Evolutionary conservation across 139 green algal genomes (phyloP), one percentile per base, ranked within the genome.

Genomic region (Micromonas pusilla): DNA sequence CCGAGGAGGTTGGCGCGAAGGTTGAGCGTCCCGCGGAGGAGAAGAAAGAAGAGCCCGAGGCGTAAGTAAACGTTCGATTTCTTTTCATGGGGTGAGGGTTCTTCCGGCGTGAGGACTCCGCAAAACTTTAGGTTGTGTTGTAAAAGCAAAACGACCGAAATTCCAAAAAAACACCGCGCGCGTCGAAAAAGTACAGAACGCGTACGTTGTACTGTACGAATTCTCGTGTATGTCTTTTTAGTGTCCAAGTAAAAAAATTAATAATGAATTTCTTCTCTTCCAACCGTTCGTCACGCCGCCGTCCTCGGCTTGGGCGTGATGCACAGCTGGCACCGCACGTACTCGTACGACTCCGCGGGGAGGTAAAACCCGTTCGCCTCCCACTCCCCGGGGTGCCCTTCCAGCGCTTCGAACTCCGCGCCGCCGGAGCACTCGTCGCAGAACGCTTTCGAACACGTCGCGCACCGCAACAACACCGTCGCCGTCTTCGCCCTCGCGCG

Each of bases 1-100:
- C 85, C 63, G 91, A 95, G 78, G 89, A 75, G 53, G 79, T 70
- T 21, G 76, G 76, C 62, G 68, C 81, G 45, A 78, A 81, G 72
- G 57, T 87, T 26, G 83, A 87, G 52, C 77, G 83, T 25, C 80
- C 83, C n/a, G 78, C 72, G 23, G 83, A 87, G 74, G 84, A 81
- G 52, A 72, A 77, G 77, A 26, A 38, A 20, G 72, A 82, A 30
- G 72, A 79, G 52, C 70, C 68, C 52, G 65, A 71, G 54, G 78
- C 9, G 45, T 9, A 23, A 9, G 45, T 57, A 9, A 16, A n/a
- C n/a, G n/a, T n/a, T n/a, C n/a, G n/a, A n/a, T n/a, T n/a, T n/a
- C n/a, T n/a, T n/a, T n/a, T n/a, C n/a, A n/a, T n/a, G n/a, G n/a
- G n/a, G n/a, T n/a, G n/a, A n/a, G n/a, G n/a, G n/a, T n/a, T n/a